Evolutionary conservation across 2,329 filamentous ascomycete species (phyloP).

Genomic region (Orbilia blumenaviensis): DNA sequence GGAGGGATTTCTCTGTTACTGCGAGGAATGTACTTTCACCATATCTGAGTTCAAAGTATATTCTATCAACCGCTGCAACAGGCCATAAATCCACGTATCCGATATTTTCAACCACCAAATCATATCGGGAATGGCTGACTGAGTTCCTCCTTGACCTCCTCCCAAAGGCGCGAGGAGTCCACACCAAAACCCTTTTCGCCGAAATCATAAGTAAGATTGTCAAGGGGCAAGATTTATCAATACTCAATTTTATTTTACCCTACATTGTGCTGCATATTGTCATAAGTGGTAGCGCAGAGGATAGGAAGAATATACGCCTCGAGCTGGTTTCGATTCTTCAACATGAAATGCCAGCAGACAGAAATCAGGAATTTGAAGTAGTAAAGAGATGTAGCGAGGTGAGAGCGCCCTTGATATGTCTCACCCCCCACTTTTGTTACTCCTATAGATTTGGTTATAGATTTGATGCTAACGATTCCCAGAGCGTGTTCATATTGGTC

Average conservation of each 20-base stretch:
- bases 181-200: slow-evolving; percentile 77
- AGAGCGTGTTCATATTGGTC: slow-evolving; percentile 75
- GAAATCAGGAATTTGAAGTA: slow-evolving; percentile 74
- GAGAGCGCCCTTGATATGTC: too few species aligned
- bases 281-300: slow-evolving; percentile 73
- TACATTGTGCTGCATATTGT: slow-evolving; percentile 86
- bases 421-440: too few species aligned
- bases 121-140: slow-evolving; percentile 83
- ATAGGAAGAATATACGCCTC: slow-evolving; percentile 72
- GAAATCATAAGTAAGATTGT: slow-evolving; percentile 82
- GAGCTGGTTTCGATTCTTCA: slow-evolving; percentile 81
- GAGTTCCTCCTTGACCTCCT: slow-evolving; percentile 83
- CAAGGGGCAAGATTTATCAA: slow-evolving; percentile 82
- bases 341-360: slow-evolving; percentile 66
- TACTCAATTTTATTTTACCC: slow-evolving; percentile 86
- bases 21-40: slow-evolving; percentile 85
- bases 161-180: slow-evolving; percentile 76
- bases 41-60: slow-evolving; percentile 84
- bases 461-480: background rate
- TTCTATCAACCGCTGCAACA: slow-evolving; percentile 70
- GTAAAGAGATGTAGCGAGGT: slow-evolving; percentile 88
- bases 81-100: slow-evolving; percentile 74
- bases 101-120: slow-evolving; percentile 74
- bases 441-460: background rate
- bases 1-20: slow-evolving; percentile 78